Evolutionary conservation across 1,284 basidiomycete species (phyloP).

Genomic region (Butyriboletus appendiculatus): DNA sequence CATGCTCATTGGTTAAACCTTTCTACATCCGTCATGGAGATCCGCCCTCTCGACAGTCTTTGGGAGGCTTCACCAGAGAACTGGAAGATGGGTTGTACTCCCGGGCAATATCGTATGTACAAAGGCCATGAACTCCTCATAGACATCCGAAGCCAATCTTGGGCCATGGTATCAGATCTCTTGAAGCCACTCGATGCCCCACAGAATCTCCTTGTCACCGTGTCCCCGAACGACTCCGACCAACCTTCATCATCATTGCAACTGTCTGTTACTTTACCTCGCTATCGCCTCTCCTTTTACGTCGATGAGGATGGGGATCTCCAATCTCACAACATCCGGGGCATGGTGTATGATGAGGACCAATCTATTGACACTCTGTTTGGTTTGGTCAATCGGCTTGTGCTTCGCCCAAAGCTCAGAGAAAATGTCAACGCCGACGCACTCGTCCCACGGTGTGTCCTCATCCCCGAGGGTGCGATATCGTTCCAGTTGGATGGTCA

Average conservation of each 20-base stretch:
- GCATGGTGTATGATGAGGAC: conserved; percentile 29
- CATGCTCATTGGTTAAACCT: conserved; percentile 43
- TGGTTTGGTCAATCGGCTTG: conserved; percentile 39
- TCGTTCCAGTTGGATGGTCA: conserved; percentile 24
- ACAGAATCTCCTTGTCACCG: conserved; percentile 31
- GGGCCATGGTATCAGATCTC: conserved; percentile 32
- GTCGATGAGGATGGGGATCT: conserved; percentile 32
- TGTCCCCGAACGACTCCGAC: conserved; percentile 3
- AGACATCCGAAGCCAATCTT: conserved; percentile 37
- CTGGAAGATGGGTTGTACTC: conserved; percentile 16
- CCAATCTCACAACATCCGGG: conserved; percentile 15
- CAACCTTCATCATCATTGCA: not conserved
- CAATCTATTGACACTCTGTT: conserved; percentile 31
- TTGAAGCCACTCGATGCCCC: conserved; percentile 36
- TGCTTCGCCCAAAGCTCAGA: conserved; percentile 35
- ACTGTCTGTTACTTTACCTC: conserved; percentile 41
- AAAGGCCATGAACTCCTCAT: conserved; percentile 24
- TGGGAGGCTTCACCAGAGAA: conserved; percentile 27
- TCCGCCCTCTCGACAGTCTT: conserved; percentile 33
- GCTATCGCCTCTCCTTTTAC: conserved; percentile 41
- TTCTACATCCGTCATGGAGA: conserved; percentile 33
- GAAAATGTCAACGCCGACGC: not conserved
- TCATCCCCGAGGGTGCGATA: conserved; percentile 43
- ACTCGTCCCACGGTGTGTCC: conserved; percentile 29
- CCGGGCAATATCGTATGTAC: conserved; percentile 12